These are phyloP conservation scores for Podila epicladia DNA, from an alignment of 192 early-diverging fungal genomes.

Conservation along the genomic window DNA sequence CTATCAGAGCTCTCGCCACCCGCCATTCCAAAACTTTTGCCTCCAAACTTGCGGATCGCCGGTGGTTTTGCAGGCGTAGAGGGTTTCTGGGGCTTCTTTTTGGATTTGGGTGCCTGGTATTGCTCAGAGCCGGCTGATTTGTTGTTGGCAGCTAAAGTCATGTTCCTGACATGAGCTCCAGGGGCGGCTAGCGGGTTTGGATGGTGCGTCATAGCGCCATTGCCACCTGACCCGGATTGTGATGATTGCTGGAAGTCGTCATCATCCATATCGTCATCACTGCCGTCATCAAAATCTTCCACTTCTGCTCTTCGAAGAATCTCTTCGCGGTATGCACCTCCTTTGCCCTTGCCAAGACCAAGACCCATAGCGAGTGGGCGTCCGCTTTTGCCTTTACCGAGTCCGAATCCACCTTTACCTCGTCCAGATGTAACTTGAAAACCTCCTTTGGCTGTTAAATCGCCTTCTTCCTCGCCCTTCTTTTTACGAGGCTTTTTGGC, in stretches of 20 bases:
- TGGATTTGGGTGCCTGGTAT: conserved; percentile 21
- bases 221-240: neutral
- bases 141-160: neutral
- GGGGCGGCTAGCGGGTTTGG: neutral
- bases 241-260: conserved; percentile 5
- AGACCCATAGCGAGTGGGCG: conserved; percentile 31
- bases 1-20: conserved; percentile 39
- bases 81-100: conserved; percentile 37
- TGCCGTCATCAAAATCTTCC: conserved; percentile 38
- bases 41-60: conserved; percentile 45
- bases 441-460: neutral
- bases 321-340: conserved; percentile 45
- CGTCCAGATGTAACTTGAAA: conserved; percentile 16
- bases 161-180: neutral
- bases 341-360: conserved; percentile 46
- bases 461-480: conserved; percentile 23
- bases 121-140: neutral
- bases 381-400: conserved; percentile 41
- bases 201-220: neutral
- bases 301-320: conserved; percentile 40
- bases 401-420: conserved; percentile 37
- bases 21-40: conserved; percentile 39
- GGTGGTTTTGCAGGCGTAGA: conserved; percentile 33
- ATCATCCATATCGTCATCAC: conserved; percentile 29
- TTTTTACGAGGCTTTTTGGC: conserved; percentile 45